phyloP scores from a whole-genome alignment of 2,329 filamentous ascomycete species.

The Xenoacremonium recifei region DNA sequence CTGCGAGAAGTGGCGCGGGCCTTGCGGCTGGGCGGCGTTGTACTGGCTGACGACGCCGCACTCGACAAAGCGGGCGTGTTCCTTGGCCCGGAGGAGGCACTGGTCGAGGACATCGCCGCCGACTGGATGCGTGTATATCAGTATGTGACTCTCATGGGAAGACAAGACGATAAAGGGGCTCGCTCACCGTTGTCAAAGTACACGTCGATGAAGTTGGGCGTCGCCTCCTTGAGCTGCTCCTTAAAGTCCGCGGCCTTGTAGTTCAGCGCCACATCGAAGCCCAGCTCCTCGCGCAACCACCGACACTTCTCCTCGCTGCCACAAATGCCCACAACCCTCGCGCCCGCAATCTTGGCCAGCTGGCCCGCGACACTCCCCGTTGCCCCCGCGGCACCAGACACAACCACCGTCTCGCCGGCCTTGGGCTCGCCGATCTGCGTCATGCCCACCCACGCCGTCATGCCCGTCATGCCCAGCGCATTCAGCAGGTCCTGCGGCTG shows the following conservation, averaged over 20 bases:
- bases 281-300: constrained; percentile 63
- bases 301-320: constrained; percentile 66
- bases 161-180: too few species aligned
- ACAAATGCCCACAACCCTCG: constrained; percentile 61
- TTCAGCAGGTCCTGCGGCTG: constrained; percentile 60
- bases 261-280: constrained; percentile 66
- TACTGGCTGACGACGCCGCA: constrained; percentile 72
- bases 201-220: constrained; percentile 60
- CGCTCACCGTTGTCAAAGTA: constrained; percentile 64
- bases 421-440: constrained; percentile 65
- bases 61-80: constrained; percentile 66
- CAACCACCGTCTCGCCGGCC: constrained; percentile 71
- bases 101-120: constrained; percentile 70
- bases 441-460: constrained; percentile 78
- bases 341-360: constrained; percentile 72
- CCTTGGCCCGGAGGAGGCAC: constrained; percentile 61
- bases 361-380: constrained; percentile 76
- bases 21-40: constrained; percentile 54
- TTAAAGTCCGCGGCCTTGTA: constrained; percentile 66
- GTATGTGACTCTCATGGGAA: not conserved
- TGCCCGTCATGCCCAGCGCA: constrained; percentile 62
- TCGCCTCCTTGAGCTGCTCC: constrained; percentile 58
- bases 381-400: constrained; percentile 75
- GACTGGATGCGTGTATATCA: constrained; percentile 33
- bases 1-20: constrained; percentile 56